Percentiles rank a stretch among this genome's conserved stretches.
Conservation (phyloP, 208 protist species). For the Strigomonas culicis region DNA sequence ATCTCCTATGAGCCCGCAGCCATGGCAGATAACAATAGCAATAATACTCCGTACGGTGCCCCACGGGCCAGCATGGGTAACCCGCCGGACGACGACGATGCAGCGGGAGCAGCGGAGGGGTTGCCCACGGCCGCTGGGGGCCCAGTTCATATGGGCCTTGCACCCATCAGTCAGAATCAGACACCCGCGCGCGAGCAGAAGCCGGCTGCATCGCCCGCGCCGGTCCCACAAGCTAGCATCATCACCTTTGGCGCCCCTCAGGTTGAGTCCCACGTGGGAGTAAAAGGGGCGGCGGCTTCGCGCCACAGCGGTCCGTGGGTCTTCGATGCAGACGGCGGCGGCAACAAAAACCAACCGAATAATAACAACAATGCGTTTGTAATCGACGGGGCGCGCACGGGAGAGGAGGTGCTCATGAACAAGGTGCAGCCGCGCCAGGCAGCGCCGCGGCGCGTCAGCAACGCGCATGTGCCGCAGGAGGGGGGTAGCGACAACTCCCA, state of each 20-base stretch:
- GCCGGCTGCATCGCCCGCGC: neutral
- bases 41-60: too few species aligned
- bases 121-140: too few species aligned
- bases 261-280: too few species aligned
- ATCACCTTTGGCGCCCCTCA: constrained; percentile 31
- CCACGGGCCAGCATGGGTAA: neutral
- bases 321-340: too few species aligned
- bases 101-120: too few species aligned
- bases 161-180: too few species aligned
- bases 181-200: too few species aligned
- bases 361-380: constrained; percentile 16
- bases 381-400: constrained; percentile 68
- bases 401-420: constrained; percentile 46
- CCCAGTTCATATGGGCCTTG: too few species aligned
- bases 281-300: too few species aligned
- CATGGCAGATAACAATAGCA: neutral
- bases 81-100: neutral
- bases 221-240: constrained; percentile 16
- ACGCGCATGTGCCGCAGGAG: constrained; percentile 12
- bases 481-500: neutral
- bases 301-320: too few species aligned
- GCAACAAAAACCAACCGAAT: neutral
- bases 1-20: constrained; percentile 6
- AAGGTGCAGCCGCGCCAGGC: constrained; percentile 18
- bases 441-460: neutral